phyloP scores from a whole-genome alignment of 1,284 basidiomycete species.

The Puccinia horiana region DNA sequence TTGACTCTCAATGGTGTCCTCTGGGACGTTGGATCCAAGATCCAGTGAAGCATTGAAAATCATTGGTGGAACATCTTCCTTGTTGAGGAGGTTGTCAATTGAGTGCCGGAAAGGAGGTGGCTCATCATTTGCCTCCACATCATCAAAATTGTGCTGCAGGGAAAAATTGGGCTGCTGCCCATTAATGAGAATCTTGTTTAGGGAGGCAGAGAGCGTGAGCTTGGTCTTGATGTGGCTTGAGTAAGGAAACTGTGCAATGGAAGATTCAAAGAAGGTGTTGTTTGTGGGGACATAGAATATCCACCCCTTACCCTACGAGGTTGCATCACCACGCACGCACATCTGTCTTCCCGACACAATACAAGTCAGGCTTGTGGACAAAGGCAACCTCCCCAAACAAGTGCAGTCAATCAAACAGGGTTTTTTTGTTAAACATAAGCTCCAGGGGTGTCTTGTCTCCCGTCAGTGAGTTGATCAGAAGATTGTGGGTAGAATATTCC shows the following conservation, averaged over 20 bases:
- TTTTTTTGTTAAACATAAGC: neutral
- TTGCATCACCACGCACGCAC: neutral
- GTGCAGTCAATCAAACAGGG: neutral
- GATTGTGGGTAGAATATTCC: neutral
- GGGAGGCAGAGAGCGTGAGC: neutral
- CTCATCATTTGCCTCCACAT: neutral
- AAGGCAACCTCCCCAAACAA: neutral
- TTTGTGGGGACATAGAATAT: neutral
- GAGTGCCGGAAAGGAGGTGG: neutral
- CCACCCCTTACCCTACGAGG: conserved; percentile 12
- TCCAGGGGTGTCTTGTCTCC: neutral
- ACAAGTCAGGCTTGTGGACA: neutral
- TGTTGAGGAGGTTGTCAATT: neutral
- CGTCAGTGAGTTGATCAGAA: neutral
- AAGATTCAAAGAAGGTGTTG: conserved; percentile 6
- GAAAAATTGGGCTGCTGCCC: neutral
- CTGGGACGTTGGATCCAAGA: neutral
- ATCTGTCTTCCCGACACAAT: neutral
- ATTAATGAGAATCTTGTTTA: neutral
- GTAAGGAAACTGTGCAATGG: neutral
- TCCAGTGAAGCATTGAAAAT: neutral
- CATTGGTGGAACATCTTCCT: neutral
- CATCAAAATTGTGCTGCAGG: neutral
- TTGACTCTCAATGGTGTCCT: neutral
- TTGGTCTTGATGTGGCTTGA: neutral